phyloP scores from a whole-genome alignment of 225 moss, liverwort and hornwort genomes.

The Marchantia paleacea region DNA sequence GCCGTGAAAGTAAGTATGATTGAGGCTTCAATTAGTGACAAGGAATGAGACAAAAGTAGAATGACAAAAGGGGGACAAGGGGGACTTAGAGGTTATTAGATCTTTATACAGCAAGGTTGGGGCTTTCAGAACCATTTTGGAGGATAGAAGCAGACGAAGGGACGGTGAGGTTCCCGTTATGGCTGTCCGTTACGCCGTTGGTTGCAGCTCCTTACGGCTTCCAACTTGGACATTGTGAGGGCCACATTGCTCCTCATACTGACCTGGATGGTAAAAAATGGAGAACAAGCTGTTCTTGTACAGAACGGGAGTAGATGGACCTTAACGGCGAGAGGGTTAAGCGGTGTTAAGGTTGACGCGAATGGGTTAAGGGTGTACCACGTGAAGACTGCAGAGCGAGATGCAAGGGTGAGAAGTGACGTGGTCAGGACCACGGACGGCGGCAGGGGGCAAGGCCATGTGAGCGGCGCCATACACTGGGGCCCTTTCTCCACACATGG shows the following conservation, averaged over 20 bases:
- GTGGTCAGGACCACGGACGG: slow-evolving; percentile 12
- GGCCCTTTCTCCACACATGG: not conserved
- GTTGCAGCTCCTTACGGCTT: slow-evolving; percentile 6
- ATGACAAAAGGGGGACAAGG: too few relatives aligned
- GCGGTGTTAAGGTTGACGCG: not conserved
- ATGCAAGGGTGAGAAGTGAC: slow-evolving; percentile 4
- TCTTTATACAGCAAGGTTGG: too few relatives aligned
- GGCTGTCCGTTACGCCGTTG: not conserved
- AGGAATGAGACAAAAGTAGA: too few relatives aligned
- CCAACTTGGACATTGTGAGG: not conserved
- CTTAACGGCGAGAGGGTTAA: not conserved
- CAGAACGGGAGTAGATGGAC: not conserved
- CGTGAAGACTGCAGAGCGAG: slow-evolving; percentile 12
- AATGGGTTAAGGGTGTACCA: not conserved
- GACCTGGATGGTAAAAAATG: not conserved
- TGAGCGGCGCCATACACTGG: not conserved
- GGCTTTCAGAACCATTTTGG: too few relatives aligned
- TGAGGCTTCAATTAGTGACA: too few relatives aligned
- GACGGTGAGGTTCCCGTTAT: slow-evolving; percentile 1
- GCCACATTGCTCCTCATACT: not conserved
- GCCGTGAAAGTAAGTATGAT: too few relatives aligned
- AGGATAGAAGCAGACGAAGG: not conserved
- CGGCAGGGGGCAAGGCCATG: not conserved
- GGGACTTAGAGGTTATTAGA: too few relatives aligned
- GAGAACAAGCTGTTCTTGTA: not conserved